These are phyloP conservation scores for Mytilinidion resinicola DNA, from an alignment of 495 filamentous ascomycete species.

Conservation along the genomic window DNA sequence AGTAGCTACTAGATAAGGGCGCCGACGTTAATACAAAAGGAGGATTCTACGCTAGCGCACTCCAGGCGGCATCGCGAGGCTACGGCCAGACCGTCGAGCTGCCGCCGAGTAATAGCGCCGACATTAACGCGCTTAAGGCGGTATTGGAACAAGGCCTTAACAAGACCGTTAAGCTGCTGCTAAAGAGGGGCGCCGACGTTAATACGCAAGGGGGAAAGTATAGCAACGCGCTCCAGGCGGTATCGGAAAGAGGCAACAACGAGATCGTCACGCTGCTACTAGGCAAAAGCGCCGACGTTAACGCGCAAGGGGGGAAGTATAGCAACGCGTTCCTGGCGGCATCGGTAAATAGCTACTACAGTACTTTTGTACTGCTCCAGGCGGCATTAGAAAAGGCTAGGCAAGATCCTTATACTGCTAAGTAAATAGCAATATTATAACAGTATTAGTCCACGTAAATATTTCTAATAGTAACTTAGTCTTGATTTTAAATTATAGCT, in stretches of 20 bases:
- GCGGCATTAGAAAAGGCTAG: no score
- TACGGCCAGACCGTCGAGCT: conserved; percentile 1
- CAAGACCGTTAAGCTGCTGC: not conserved
- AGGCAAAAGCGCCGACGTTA: not conserved
- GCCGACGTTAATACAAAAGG: conserved; percentile 2
- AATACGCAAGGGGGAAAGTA: not conserved
- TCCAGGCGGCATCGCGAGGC: conserved; percentile 8
- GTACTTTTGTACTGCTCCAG: not conserved
- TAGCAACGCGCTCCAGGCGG: not conserved
- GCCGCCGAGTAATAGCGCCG: not conserved
- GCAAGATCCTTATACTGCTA: no score
- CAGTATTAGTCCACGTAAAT: no score
- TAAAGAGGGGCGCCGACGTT: not conserved
- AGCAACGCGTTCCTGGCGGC: not conserved
- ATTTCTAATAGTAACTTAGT: no score
- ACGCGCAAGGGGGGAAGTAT: no score
- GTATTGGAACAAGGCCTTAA: not conserved
- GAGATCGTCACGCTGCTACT: not conserved
- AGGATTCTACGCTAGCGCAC: conserved; percentile 1
- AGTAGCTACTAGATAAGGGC: not conserved
- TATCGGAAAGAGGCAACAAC: not conserved
- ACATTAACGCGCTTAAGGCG: conserved; percentile 19
- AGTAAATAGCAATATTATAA: no score
- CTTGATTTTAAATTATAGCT: no score
- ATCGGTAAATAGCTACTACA: not conserved